Percentiles rank a stretch among this genome's conserved stretches.
phyloP scores from a whole-genome alignment of 2,329 filamentous ascomycete genomes.

The Aspergillus sp. region DNA sequence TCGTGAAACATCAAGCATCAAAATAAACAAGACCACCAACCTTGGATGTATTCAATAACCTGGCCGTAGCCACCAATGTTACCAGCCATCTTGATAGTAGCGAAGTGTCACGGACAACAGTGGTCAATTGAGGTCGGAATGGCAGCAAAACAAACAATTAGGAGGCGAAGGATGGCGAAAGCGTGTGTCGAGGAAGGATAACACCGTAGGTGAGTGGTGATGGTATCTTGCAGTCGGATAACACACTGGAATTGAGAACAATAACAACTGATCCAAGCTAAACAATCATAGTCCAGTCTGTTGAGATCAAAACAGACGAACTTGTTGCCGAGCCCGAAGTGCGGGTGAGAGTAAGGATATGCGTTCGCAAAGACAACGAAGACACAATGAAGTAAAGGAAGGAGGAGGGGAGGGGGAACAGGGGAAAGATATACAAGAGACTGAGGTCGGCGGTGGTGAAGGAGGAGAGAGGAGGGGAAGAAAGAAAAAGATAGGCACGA shows the following conservation, averaged over 20 bases:
- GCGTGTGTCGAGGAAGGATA: not conserved
- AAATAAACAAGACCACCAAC: slow-evolving; percentile 53
- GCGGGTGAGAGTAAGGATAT: slow-evolving; percentile 31
- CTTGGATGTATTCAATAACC: slow-evolving; percentile 94
- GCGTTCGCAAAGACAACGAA: slow-evolving; percentile 5
- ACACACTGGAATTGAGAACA: slow-evolving; percentile 9
- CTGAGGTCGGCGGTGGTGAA: slow-evolving; percentile 7
- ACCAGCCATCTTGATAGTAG: slow-evolving; percentile 44
- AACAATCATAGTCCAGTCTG: slow-evolving; percentile 29
- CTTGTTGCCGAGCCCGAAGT: slow-evolving; percentile 8
- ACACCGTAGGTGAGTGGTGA: slow-evolving; percentile 10
- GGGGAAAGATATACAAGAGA: slow-evolving; percentile 14
- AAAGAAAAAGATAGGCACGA: slow-evolving; percentile 17
- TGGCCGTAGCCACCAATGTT: slow-evolving; percentile 70
- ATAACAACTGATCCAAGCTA: slow-evolving; percentile 19
- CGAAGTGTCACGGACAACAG: slow-evolving; percentile 14
- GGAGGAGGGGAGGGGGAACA: not conserved
- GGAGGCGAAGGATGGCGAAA: not conserved
- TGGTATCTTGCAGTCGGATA: slow-evolving; percentile 9
- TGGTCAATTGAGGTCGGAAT: slow-evolving; percentile 6
- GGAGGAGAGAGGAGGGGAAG: slow-evolving; percentile 16
- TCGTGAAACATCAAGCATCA: not conserved
- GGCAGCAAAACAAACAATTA: slow-evolving; percentile 11
- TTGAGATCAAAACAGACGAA: slow-evolving; percentile 12
- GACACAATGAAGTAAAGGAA: not conserved